Evolutionary conservation across 1,284 basidiomycete species (phyloP).

Genomic region (Earliella scabrosa): DNA sequence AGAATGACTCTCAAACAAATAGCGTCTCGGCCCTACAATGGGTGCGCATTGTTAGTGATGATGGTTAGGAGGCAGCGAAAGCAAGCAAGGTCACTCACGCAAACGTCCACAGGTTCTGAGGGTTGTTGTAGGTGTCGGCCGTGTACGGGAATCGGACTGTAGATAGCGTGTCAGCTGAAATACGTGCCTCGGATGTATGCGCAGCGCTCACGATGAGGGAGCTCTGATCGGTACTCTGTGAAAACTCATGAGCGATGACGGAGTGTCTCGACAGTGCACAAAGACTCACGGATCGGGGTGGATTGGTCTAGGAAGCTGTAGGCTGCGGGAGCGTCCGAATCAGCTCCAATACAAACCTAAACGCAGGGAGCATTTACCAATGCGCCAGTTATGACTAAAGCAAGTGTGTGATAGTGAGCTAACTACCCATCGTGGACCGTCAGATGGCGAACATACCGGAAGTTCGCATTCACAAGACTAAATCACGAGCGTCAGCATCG

Average conservation of each 20-base stretch:
- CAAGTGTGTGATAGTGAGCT: conserved; percentile 2
- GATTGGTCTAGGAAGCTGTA: conserved; percentile 33
- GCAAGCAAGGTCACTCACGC: no score
- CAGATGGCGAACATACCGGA: no score
- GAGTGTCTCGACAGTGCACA: neutral
- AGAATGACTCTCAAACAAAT: no score
- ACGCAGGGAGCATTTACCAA: conserved; percentile 30
- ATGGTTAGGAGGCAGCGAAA: no score
- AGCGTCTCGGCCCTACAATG: no score
- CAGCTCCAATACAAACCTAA: neutral
- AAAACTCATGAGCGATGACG: no score
- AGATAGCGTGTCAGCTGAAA: neutral
- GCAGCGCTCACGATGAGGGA: conserved; percentile 35
- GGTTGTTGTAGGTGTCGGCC: conserved; percentile 64
- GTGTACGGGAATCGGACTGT: conserved; percentile 64
- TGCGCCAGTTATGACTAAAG: conserved; percentile 57
- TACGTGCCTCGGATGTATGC: neutral
- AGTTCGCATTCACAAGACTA: conserved; percentile 55
- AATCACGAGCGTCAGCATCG: neutral
- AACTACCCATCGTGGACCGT: no score
- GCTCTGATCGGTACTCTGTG: conserved; percentile 38
- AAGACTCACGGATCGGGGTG: conserved; percentile 31
- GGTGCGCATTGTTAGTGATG: no score
- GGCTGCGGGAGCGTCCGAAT: conserved; percentile 18
- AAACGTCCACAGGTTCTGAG: conserved; percentile 62